Evolutionary conservation across 345 rosid species (phyloP).

Genomic region (Salix suchowensis): DNA sequence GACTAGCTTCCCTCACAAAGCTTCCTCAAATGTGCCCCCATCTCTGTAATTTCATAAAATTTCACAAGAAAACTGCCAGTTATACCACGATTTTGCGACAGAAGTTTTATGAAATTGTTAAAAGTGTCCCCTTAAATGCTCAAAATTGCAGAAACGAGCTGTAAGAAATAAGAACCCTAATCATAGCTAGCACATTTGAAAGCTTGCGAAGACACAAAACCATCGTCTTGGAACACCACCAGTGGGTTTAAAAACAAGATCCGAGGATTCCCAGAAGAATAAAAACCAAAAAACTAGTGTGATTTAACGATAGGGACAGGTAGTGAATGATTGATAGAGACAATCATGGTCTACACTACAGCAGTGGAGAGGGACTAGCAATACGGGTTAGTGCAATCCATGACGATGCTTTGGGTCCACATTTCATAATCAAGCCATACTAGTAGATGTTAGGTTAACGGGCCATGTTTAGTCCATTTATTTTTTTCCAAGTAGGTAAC

Average conservation of each 20-base stretch:
- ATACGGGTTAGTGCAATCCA: not conserved
- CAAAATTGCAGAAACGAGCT: not conserved
- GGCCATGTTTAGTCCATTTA: not conserved
- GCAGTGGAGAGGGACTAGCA: not conserved
- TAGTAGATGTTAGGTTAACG: not conserved
- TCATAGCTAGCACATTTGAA: not conserved
- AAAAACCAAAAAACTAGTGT: not conserved
- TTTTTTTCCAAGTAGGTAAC: no score
- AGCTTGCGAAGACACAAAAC: not conserved
- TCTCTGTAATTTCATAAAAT: no score
- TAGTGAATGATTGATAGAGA: slow-evolving; percentile 4
- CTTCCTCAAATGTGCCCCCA: not conserved
- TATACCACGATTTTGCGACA: no score
- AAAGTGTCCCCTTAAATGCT: no score
- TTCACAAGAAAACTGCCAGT: no score
- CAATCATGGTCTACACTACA: not conserved
- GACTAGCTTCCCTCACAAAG: slow-evolving; percentile 7
- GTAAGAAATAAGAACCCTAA: not conserved
- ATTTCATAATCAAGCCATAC: not conserved
- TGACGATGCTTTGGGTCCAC: not conserved
- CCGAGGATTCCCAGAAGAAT: slow-evolving; percentile 10
- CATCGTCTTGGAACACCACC: not conserved
- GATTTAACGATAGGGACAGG: not conserved
- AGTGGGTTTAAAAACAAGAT: not conserved
- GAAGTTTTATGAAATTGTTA: no score